These are phyloP conservation scores for Aspergillus udagawae DNA, from an alignment of 2,329 filamentous ascomycete species.

Conservation along the genomic window DNA sequence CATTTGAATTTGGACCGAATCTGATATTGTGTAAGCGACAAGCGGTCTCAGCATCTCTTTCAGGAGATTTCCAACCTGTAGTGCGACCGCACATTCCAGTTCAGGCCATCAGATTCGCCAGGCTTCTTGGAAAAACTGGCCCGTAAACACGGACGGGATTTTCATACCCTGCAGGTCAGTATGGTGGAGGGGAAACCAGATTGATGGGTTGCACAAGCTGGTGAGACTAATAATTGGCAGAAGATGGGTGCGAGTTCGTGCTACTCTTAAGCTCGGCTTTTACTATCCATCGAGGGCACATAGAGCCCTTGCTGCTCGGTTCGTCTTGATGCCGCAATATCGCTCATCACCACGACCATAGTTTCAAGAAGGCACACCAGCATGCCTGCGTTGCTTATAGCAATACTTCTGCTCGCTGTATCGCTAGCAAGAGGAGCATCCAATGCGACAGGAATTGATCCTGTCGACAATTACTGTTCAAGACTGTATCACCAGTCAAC, in stretches of 20 bases:
- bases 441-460: slow-evolving; percentile 16
- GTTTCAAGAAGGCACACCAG: background rate
- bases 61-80: background rate
- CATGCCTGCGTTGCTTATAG: background rate
- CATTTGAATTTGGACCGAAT: background rate
- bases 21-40: background rate
- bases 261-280: background rate
- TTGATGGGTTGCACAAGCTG: background rate
- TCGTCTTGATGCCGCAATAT: background rate
- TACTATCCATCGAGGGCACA: background rate
- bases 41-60: background rate
- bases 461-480: slow-evolving; percentile 24
- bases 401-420: slow-evolving; percentile 4
- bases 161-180: background rate
- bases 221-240: background rate
- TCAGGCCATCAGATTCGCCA: background rate
- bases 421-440: slow-evolving; percentile 16
- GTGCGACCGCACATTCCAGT: background rate
- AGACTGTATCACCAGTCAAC: slow-evolving; percentile 27
- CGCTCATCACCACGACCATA: background rate
- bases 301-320: background rate
- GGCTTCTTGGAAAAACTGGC: background rate
- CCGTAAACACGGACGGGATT: background rate
- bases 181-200: background rate
- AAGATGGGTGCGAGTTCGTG: background rate